Evolutionary conservation across 1,284 basidiomycete species (phyloP).

Genomic region (Ceratobasidium sp.): DNA sequence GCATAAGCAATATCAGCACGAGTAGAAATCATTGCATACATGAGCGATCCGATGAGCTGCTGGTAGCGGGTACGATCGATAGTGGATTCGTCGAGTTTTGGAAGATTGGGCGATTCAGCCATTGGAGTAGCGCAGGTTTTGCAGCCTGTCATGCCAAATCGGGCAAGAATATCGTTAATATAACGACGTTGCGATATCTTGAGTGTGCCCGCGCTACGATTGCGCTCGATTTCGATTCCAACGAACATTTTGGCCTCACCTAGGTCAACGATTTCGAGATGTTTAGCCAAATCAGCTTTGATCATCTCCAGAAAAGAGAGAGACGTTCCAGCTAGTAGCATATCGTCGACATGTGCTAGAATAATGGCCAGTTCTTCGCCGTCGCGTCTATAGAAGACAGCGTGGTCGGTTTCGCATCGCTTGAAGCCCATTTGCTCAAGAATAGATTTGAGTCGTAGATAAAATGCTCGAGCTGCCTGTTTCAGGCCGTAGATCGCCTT

Average conservation of each 20-base stretch:
- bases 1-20: constrained; percentile 49
- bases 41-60: constrained; percentile 44
- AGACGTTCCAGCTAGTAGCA: neutral
- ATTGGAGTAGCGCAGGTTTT: constrained; percentile 38
- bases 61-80: constrained; percentile 23
- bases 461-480: constrained; percentile 38
- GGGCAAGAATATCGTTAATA: constrained; percentile 23
- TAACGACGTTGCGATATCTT: constrained; percentile 40
- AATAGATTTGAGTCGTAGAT: constrained; percentile 19
- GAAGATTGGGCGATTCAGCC: neutral
- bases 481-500: constrained; percentile 47
- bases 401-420: constrained; percentile 30
- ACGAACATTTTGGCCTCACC: constrained; percentile 43
- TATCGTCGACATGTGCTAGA: constrained; percentile 33
- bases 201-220: constrained; percentile 16
- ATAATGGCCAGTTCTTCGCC: constrained; percentile 5
- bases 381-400: constrained; percentile 17
- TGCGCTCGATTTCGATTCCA: constrained; percentile 41
- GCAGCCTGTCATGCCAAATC: constrained; percentile 28
- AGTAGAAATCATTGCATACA: constrained; percentile 44
- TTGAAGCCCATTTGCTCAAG: neutral
- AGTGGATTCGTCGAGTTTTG: neutral
- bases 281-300: neutral
- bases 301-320: constrained; percentile 10
- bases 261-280: constrained; percentile 44